phyloP scores from a whole-genome alignment of 2,329 filamentous ascomycete genomes.

The Colletotrichum karsti region DNA sequence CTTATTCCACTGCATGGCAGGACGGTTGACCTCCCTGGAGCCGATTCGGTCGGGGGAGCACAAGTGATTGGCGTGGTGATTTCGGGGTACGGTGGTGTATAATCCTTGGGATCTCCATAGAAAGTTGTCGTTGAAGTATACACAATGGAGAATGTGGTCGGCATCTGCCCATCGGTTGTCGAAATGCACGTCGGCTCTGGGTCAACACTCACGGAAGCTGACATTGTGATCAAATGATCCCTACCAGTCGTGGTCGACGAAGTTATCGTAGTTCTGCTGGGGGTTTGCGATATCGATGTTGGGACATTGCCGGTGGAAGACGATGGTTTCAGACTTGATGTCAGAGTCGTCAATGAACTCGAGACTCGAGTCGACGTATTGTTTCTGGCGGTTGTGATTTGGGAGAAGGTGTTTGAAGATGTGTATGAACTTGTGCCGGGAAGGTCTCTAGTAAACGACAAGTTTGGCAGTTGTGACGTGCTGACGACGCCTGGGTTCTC shows the following conservation, averaged over 20 bases:
- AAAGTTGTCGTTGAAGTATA: conserved; percentile 61
- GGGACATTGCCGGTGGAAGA: neutral
- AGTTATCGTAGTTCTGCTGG: too few species aligned
- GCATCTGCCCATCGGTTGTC: neutral
- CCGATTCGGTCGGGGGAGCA: neutral
- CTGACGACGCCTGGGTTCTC: neutral
- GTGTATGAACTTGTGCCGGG: neutral
- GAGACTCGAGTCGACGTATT: neutral
- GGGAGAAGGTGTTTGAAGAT: neutral
- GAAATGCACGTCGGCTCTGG: neutral
- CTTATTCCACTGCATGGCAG: neutral
- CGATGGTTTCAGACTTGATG: neutral
- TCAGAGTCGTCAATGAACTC: neutral
- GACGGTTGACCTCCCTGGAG: too few species aligned
- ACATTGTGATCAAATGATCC: neutral
- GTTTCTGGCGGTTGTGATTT: neutral
- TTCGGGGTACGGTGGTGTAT: conserved; percentile 54
- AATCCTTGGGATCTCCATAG: conserved; percentile 52
- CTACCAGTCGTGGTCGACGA: neutral
- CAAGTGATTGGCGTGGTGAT: conserved; percentile 43
- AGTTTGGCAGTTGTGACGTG: neutral
- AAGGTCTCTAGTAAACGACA: neutral
- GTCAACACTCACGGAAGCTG: neutral
- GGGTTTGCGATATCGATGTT: neutral
- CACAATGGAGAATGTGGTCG: conserved; percentile 51